These are phyloP conservation scores for Fusarium redolens DNA, from an alignment of 2,329 filamentous ascomycete species.

Conservation along the genomic window DNA sequence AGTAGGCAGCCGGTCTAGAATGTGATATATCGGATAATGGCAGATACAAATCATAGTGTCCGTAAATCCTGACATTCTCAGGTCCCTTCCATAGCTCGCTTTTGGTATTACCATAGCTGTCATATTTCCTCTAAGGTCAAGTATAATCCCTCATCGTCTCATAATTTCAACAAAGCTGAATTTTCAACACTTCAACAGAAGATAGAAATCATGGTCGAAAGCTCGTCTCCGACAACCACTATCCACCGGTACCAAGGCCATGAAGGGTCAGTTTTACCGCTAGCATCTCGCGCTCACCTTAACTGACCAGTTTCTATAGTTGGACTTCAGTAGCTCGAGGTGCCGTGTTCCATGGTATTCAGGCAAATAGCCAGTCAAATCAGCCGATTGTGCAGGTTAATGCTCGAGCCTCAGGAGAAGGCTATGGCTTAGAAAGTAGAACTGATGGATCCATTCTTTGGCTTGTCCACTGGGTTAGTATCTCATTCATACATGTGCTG, in stretches of 20 bases:
- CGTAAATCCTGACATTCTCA: neutral
- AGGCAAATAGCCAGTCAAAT: neutral
- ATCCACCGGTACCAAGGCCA: neutral
- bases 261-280: neutral
- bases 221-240: neutral
- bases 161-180: too few species aligned
- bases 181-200: neutral
- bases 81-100: neutral
- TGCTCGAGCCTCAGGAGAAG: neutral
- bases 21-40: neutral
- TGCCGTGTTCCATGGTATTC: neutral
- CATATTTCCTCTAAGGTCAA: neutral
- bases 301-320: neutral
- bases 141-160: neutral
- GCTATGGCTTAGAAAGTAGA: neutral
- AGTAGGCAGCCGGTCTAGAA: neutral
- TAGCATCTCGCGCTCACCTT: neutral
- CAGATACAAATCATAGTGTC: neutral
- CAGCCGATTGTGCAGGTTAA: neutral
- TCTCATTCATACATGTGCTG: neutral
- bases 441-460: neutral
- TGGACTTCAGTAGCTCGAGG: neutral
- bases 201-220: neutral
- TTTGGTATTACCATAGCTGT: neutral
- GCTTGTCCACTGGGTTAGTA: neutral